Conservation (phyloP, 2,329 filamentous ascomycete genomes). For the Pestalotiopsis sp. region DNA sequence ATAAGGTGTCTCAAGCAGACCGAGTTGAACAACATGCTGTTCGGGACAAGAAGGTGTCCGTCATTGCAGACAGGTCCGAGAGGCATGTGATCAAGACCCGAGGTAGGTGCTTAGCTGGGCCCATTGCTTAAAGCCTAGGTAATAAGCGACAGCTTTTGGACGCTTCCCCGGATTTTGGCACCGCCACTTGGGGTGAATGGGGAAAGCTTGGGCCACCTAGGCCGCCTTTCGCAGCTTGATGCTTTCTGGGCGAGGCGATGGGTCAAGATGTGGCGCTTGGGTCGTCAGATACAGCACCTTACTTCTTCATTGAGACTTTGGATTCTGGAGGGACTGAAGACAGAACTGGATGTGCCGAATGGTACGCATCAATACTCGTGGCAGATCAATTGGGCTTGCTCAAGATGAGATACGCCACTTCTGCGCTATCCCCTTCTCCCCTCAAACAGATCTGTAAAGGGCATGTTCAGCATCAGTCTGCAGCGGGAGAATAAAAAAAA, state of each 20-base stretch:
- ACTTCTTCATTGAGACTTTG: not conserved
- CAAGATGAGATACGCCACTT: too few relatives aligned
- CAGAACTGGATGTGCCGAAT: too few relatives aligned
- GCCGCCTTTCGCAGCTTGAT: not conserved
- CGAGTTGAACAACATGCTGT: not conserved
- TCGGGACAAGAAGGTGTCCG: not conserved
- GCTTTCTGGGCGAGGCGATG: not conserved
- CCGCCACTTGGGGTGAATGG: not conserved
- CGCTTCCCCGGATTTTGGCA: slow-evolving; percentile 9
- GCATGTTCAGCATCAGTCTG: too few relatives aligned
- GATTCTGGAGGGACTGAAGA: too few relatives aligned
- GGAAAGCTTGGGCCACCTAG: not conserved
- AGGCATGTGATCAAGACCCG: slow-evolving; percentile 11
- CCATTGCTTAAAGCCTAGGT: not conserved
- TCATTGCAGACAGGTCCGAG: not conserved
- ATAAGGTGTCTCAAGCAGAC: not conserved
- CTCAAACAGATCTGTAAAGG: too few relatives aligned
- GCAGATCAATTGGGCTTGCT: too few relatives aligned
- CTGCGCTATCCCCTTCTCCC: too few relatives aligned
- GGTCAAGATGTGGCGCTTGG: not conserved
- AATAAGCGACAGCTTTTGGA: not conserved
- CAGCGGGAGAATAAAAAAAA: too few relatives aligned
- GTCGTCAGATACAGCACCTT: not conserved
- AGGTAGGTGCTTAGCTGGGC: slow-evolving; percentile 7
- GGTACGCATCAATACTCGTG: too few relatives aligned